These are phyloP conservation scores for Lyophyllum atratum DNA, from an alignment of 768 basidiomycete genomes.

Conservation along the genomic window DNA sequence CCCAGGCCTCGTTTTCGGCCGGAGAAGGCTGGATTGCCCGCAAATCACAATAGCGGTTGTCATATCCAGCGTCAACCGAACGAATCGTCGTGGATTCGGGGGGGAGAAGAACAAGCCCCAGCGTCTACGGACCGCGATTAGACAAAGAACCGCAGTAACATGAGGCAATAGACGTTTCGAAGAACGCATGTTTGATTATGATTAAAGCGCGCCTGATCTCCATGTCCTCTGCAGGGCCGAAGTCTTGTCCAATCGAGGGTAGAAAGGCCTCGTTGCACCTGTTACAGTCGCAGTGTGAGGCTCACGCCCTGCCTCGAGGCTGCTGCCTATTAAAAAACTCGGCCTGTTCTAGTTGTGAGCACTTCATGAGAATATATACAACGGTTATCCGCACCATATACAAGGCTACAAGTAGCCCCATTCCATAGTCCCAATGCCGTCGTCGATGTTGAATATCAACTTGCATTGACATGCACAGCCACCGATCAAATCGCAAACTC, in stretches of 20 bases:
- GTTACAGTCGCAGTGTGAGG: not conserved
- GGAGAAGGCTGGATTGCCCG: not conserved
- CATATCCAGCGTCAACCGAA: not conserved
- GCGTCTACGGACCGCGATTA: not conserved
- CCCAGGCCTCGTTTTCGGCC: slow-evolving; percentile 4
- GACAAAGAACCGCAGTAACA: not conserved
- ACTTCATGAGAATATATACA: no score
- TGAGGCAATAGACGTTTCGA: not conserved
- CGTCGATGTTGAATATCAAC: no score
- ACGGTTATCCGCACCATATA: no score
- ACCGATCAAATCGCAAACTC: no score
- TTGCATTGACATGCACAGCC: no score
- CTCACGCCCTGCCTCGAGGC: slow-evolving; percentile 3
- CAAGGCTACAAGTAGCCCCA: no score
- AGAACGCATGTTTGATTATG: not conserved
- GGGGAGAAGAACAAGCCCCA: not conserved
- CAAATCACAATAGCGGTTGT: not conserved
- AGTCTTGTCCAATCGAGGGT: not conserved
- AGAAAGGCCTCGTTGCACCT: slow-evolving; percentile 1
- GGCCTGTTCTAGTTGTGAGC: not conserved
- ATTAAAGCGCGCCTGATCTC: not conserved
- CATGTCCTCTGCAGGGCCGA: not conserved
- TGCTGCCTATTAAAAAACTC: not conserved
- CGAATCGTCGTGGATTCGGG: not conserved
- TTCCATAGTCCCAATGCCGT: no score